A percentile compares a stretch with the other conserved stretches of the same genome.
These are phyloP conservation scores for Talaromyces sp. DNA, from an alignment of 2,329 filamentous ascomycete genomes.

Conservation along the genomic window DNA sequence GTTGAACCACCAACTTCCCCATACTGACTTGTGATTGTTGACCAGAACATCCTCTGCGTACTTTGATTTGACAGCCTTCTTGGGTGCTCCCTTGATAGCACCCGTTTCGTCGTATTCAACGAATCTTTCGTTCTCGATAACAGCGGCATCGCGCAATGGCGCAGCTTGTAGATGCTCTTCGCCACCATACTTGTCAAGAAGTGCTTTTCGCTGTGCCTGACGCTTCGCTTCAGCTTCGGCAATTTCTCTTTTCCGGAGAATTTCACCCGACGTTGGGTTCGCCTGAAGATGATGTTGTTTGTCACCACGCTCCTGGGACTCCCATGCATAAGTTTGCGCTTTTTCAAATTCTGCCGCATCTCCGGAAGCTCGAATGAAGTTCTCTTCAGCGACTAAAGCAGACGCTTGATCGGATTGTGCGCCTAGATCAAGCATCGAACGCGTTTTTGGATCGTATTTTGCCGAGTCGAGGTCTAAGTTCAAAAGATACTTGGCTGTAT, in stretches of 20 bases:
- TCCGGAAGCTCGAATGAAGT: constrained; percentile 80
- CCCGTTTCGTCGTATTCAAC: constrained; percentile 93
- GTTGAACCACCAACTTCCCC: constrained; percentile 95
- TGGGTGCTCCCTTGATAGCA: constrained; percentile 78
- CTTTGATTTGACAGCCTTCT: constrained; percentile 74
- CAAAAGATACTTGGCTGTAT: constrained; percentile 92
- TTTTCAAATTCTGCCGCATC: constrained; percentile 90
- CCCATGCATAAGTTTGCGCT: constrained; percentile 89
- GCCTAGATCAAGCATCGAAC: constrained; percentile 80
- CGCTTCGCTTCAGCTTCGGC: constrained; percentile 67
- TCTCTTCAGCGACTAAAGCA: constrained; percentile 82
- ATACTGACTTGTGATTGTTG: constrained; percentile 89
- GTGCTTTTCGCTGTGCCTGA: constrained; percentile 59
- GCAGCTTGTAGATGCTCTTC: constrained; percentile 57
- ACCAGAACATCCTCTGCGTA: constrained; percentile 81
- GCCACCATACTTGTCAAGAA: constrained; percentile 78
- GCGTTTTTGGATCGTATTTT: constrained; percentile 95
- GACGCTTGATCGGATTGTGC: constrained; percentile 75
- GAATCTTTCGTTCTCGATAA: constrained; percentile 77
- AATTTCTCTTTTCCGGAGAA: constrained; percentile 71
- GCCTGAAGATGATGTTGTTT: constrained; percentile 87
- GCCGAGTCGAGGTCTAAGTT: constrained; percentile 95
- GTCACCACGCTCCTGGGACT: constrained; percentile 77
- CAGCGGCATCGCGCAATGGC: constrained; percentile 58
- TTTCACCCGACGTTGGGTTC: constrained; percentile 89